A percentile compares a stretch with the other conserved stretches of the same genome.
phyloP scores from a whole-genome alignment of 768 basidiomycete genomes.

The Podaxis sp. region DNA sequence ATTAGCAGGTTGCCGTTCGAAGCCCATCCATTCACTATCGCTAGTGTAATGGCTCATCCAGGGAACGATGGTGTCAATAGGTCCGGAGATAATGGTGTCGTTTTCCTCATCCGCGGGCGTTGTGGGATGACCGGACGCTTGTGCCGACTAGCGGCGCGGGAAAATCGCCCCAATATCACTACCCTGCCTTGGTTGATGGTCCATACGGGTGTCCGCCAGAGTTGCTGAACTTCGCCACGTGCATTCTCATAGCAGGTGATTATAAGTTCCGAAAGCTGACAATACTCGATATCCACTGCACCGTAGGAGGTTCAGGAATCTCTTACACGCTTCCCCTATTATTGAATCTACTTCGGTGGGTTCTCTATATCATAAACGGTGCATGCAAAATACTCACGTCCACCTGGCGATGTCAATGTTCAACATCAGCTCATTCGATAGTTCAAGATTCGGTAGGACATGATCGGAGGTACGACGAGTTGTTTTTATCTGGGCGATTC shows the following conservation, averaged over 20 bases:
- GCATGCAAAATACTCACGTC: not conserved
- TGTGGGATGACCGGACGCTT: constrained; percentile 47
- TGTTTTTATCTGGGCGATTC: constrained; percentile 49
- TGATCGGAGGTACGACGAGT: constrained; percentile 33
- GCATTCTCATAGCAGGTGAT: constrained; percentile 41
- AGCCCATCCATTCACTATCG: constrained; percentile 48
- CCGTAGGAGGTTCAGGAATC: constrained; percentile 40
- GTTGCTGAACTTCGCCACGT: constrained; percentile 33
- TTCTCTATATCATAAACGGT: constrained; percentile 6
- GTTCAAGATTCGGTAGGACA: constrained; percentile 18
- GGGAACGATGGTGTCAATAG: constrained; percentile 17
- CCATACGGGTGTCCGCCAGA: constrained; percentile 44
- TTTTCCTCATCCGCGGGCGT: constrained; percentile 48
- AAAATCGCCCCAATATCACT: constrained; percentile 28
- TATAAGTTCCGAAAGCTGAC: constrained; percentile 2
- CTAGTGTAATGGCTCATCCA: constrained; percentile 29
- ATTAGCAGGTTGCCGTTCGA: constrained; percentile 39
- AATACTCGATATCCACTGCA: constrained; percentile 2
- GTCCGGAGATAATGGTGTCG: constrained; percentile 32
- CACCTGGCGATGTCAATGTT: constrained; percentile 3
- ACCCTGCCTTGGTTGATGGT: constrained; percentile 36
- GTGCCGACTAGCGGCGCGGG: constrained; percentile 25
- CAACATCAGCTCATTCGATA: constrained; percentile 12
- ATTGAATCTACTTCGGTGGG: constrained; percentile 34
- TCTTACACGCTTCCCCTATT: constrained; percentile 43